Evolutionary conservation across 345 rosid species (phyloP), one percentile per base, ranked within the genome.

Genomic region (Stellera chamaejasme): DNA sequence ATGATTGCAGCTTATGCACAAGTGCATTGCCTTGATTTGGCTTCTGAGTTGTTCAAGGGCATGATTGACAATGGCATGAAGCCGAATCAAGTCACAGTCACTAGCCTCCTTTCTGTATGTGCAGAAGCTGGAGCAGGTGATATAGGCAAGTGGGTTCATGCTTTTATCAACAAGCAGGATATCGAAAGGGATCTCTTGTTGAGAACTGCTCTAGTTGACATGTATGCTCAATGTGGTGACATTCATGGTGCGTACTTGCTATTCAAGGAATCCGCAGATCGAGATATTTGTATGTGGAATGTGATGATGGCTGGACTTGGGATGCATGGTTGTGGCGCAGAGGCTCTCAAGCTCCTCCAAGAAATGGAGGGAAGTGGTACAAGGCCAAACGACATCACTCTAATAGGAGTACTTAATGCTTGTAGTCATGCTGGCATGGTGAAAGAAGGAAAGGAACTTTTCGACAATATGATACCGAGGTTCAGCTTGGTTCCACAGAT

Each of bases 371-470:
- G 66, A 63, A 26, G 27, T 7, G 67, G 73, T 49, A 42, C 45
- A 6, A 56, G 63, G 52, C 84, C 82, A 32, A 72, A 69, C 49
- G 75, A 54, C 51, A 52, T 71, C 51, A 82, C 84, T 11, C 75
- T 75, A 45, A 57, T 79, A 1, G 80, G 74, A 14, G 67, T 65
- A 16, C 69, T 82, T 45, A 68, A 73, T 65, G 82, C 80, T 47
- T 82, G 82, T 23, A 65, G 82, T 62, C 88, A 82, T 69, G 70
- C 75, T 14, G 82, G 88, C 13, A 54, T 77, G 70, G 80, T 79
- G 23, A 55, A 50, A 42, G 74, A 79, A 66, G 84, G 81, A n/a
- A 72, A 59, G 64, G 45, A 11, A 41, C 10, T 61, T 46, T 77
- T 79, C 48, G 15, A 61, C 26, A 67, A 63, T 52, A 72, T 82